Base-by-base conservation (phyloP, 2,329 filamentous ascomycete species). In the Chalaropsis ovoidea region DNA sequence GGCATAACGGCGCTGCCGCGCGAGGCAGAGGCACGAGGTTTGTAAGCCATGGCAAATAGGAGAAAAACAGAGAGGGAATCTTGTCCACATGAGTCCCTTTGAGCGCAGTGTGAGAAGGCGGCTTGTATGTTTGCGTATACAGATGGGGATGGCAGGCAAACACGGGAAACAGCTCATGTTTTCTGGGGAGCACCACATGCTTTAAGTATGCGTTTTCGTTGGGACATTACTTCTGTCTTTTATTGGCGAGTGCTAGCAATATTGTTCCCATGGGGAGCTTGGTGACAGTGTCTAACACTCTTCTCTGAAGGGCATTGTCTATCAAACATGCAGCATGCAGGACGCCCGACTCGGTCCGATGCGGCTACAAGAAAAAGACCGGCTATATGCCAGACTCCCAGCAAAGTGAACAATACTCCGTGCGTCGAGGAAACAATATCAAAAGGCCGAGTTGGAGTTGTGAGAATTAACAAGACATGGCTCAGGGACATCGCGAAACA, bases 311-410 rank as follows among this genome's bases (percentile, higher is more conserved):
- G 39, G 17, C 24, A 58, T n/a, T 17, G 31, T 39, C 54, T 58
- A 27, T 58, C 27, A 39, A 19, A 58, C 15, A 39, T 58, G n/a
- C 27, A 58, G 47, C 47, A 58, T 19, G 54, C 54, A 39, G 54
- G 54, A 62, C 31, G 61, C 61, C 61, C 61, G 61, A 62, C 61
- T 62, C 61, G 61, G 61, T 45, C 41, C 61, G 61, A 62, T 62
- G 61, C 45, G 41, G 41, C 61, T 41, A 62, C 8, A 8, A 47
- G 35, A 49, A 45, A 58, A 39, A 19, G 13, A 27, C 24, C 47
- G 47, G 15, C 3, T 24, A 27, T 52, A 49, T 19, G 7, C 13
- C 31, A 19, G 15, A 5, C n/a, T 11, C 17, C 39, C 4, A 8
- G 11, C 17, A 7, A 17, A 58, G 63, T n/a, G 31, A 35, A 19